Evolutionary conservation across 768 basidiomycete species (phyloP).

Genomic region (Rubroboletus pulcherrimus): DNA sequence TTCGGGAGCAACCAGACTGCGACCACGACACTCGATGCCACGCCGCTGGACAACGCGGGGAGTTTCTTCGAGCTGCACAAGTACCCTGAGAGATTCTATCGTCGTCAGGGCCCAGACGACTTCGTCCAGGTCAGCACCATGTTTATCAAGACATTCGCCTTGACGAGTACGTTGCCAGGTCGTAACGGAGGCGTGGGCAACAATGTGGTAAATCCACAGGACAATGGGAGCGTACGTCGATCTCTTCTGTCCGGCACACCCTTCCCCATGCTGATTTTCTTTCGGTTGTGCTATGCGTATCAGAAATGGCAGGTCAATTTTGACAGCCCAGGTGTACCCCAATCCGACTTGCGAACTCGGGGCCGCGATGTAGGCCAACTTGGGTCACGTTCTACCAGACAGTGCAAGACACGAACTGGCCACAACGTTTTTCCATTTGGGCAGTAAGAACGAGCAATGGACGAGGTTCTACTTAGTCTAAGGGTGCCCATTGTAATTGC

Average conservation of each 20-base stretch:
- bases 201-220: slow-evolving; percentile 9
- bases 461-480: too few relatives aligned
- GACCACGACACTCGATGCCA: slow-evolving; percentile 12
- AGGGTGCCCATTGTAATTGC: too few relatives aligned
- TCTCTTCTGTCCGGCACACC: neutral
- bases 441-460: neutral
- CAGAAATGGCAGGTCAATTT: slow-evolving; percentile 12
- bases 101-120: slow-evolving; percentile 17
- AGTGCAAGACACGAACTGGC: slow-evolving; percentile 6
- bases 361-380: slow-evolving; percentile 20
- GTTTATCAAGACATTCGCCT: neutral
- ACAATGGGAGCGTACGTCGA: slow-evolving; percentile 12
- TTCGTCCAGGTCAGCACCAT: neutral
- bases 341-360: slow-evolving; percentile 17
- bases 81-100: slow-evolving; percentile 18
- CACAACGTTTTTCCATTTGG: slow-evolving; percentile 17
- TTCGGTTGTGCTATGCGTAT: slow-evolving; percentile 16
- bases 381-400: slow-evolving; percentile 14
- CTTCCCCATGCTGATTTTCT: neutral
- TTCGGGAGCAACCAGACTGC: slow-evolving; percentile 13
- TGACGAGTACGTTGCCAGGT: slow-evolving; percentile 12
- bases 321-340: slow-evolving; percentile 20
- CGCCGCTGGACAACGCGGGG: slow-evolving; percentile 11
- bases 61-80: slow-evolving; percentile 16
- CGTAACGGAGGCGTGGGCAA: slow-evolving; percentile 17